Evolutionary conservation across 2,329 filamentous ascomycete genomes (phyloP).

Genomic region (Endoconidiophora laricicola): DNA sequence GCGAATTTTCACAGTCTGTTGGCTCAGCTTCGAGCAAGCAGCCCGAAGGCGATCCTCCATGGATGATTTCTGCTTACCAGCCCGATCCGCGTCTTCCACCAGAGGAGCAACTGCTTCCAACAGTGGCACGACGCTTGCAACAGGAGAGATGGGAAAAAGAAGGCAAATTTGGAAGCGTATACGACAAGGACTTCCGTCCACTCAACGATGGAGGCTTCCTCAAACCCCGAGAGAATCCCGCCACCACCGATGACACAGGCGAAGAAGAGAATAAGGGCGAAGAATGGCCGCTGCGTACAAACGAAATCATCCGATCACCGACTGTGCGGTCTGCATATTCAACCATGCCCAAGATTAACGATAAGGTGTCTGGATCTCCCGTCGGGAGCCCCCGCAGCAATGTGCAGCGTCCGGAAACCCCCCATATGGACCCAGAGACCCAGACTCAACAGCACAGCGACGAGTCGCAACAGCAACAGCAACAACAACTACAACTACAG

Average conservation of each 20-base stretch:
- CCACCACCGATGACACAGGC: slow-evolving; percentile 12
- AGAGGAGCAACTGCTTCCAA: slow-evolving; percentile 88
- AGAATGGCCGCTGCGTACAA: slow-evolving; percentile 45
- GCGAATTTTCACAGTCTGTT: slow-evolving; percentile 26
- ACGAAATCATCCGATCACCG: slow-evolving; percentile 25
- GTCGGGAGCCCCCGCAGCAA: slow-evolving; percentile 19
- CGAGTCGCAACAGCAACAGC: neutral
- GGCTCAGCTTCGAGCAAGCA: slow-evolving; percentile 29
- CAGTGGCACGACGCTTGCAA: slow-evolving; percentile 75
- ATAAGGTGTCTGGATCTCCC: slow-evolving; percentile 20
- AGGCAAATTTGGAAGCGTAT: slow-evolving; percentile 68
- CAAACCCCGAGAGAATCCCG: slow-evolving; percentile 25
- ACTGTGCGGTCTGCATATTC: slow-evolving; percentile 36
- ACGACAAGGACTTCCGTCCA: slow-evolving; percentile 75
- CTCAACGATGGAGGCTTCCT: slow-evolving; percentile 49
- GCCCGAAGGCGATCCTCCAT: slow-evolving; percentile 88
- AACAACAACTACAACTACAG: neutral
- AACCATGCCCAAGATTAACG: slow-evolving; percentile 44
- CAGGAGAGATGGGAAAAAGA: slow-evolving; percentile 94
- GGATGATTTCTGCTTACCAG: slow-evolving; percentile 88
- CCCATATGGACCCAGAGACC: slow-evolving; percentile 16
- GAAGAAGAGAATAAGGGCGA: slow-evolving; percentile 15
- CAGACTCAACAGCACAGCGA: neutral
- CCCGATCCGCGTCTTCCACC: slow-evolving; percentile 86
- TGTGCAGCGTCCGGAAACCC: neutral